These are phyloP conservation scores for Cochlearia excelsa DNA, from an alignment of 345 rosid species.

Conservation along the genomic window DNA sequence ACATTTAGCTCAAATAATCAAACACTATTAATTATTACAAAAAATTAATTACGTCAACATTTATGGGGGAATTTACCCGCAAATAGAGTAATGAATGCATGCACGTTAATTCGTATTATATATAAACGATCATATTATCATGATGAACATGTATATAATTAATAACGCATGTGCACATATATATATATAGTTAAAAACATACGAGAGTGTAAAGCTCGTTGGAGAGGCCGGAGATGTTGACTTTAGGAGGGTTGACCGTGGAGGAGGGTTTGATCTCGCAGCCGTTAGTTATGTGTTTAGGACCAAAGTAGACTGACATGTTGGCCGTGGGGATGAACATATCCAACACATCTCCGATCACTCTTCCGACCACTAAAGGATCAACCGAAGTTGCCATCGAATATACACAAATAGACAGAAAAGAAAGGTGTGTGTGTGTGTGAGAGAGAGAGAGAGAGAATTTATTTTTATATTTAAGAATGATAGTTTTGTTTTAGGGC, in stretches of 20 bases:
- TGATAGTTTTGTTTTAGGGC: slow-evolving; percentile 29
- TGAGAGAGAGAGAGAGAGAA: background rate
- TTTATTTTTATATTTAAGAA: background rate
- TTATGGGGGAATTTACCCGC: too few species aligned
- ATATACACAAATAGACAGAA: background rate
- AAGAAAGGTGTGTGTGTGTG: background rate
- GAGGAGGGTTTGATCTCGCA: slow-evolving; percentile 83
- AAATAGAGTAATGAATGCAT: too few species aligned
- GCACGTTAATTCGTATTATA: too few species aligned
- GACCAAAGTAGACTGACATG: slow-evolving; percentile 61
- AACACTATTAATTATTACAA: background rate
- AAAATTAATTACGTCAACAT: too few species aligned
- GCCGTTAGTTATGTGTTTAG: slow-evolving; percentile 76
- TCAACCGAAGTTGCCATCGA: slow-evolving; percentile 72
- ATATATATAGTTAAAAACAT: background rate
- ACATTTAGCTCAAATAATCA: background rate
- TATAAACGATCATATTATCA: too few species aligned
- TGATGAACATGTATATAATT: too few species aligned
- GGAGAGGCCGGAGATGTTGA: slow-evolving; percentile 59
- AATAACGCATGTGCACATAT: too few species aligned
- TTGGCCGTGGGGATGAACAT: slow-evolving; percentile 65
- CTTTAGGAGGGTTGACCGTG: slow-evolving; percentile 52
- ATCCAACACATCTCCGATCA: slow-evolving; percentile 83
- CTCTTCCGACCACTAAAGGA: slow-evolving; percentile 79
- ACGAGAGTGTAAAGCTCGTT: slow-evolving; percentile 73